These are phyloP conservation scores for Acaromyces ingoldii DNA, from an alignment of 1,284 basidiomycete genomes.

Conservation along the genomic window DNA sequence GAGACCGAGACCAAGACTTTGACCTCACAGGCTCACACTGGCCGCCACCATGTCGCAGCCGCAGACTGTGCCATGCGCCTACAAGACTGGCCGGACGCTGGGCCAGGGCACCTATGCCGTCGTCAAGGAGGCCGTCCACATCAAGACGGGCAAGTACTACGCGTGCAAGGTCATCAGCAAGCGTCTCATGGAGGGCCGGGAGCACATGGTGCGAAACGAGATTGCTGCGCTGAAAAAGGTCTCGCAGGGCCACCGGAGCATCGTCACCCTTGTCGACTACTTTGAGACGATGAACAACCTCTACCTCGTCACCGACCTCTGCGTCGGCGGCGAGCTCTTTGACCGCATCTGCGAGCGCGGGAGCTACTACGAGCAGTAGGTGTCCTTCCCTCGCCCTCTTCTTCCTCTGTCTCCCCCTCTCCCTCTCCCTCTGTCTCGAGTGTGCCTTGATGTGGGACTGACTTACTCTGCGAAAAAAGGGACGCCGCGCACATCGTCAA, in stretches of 20 bases:
- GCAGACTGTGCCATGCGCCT: constrained; percentile 47
- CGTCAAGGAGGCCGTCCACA: constrained; percentile 91
- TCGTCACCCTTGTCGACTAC: constrained; percentile 75
- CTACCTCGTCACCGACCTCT: constrained; percentile 84
- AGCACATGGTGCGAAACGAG: constrained; percentile 79
- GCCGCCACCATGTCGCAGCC: too few species aligned
- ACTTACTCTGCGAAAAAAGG: too few species aligned
- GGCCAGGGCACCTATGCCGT: constrained; percentile 85
- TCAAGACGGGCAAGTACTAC: constrained; percentile 66
- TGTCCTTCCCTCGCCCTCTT: neutral
- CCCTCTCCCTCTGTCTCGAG: neutral
- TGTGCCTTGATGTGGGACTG: too few species aligned
- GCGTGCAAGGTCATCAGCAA: constrained; percentile 65
- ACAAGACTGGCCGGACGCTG: constrained; percentile 51
- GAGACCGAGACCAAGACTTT: too few species aligned
- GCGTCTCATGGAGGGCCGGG: constrained; percentile 75
- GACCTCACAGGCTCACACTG: neutral
- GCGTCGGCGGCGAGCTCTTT: constrained; percentile 95
- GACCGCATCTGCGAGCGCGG: constrained; percentile 97
- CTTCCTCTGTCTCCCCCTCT: neutral
- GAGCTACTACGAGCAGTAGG: constrained; percentile 84
- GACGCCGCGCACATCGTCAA: constrained; percentile 86
- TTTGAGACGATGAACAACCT: constrained; percentile 93
- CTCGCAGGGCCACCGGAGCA: constrained; percentile 79
- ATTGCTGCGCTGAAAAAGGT: constrained; percentile 91